Evolutionary conservation across 805 yeast genomes (phyloP), one percentile per base, ranked within the genome.

Genomic region (Vanderwaltozyma tropicalis): DNA sequence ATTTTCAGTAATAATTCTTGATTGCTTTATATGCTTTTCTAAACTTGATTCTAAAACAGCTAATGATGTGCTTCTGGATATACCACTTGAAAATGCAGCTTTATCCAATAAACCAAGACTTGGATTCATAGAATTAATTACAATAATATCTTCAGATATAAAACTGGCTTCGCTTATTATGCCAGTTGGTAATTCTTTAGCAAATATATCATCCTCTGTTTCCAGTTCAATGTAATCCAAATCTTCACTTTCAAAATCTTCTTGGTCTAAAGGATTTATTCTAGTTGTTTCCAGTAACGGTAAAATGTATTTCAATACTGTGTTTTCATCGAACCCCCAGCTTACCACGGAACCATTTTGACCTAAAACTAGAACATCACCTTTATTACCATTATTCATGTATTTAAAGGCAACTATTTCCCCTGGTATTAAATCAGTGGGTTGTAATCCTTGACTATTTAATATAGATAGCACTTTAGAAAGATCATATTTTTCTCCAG

Each of bases 81-180:
- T 63, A 0, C 96, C 96, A 38, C 84, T 78, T 2, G 95, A 80
- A 58, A 87, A 87, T 0, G 96, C 95, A 9, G 87, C 81, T 62
- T 80, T 85, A 51, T 86, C 94, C 28, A 83, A 61, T 26, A 80
- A 49, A 28, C 72, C 67, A 42, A 72, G 67, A n/a, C 67, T 61
- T 4, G 50, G 47, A 8, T 66, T 63, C 1, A 55, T 49, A 1
- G 78, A 78, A 42, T 71, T 72, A n/a, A 87, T 67, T 16, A 80
- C 68, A 33, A 87, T 73, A 2, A 80, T 69, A 43, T 87, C 96
- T 8, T 82, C 83, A 20, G 71, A 69, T 63, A 81, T 67, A 36
- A 69, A 63, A 34, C 71, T 71, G 4, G 66, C 61, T 8, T 46
- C 47, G 16, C 30, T 27, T 2, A 32, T 32, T 17, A 27, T 38